Evolutionary conservation across 2,329 filamentous ascomycete genomes (phyloP).

Genomic region (Xylaria sp.): DNA sequence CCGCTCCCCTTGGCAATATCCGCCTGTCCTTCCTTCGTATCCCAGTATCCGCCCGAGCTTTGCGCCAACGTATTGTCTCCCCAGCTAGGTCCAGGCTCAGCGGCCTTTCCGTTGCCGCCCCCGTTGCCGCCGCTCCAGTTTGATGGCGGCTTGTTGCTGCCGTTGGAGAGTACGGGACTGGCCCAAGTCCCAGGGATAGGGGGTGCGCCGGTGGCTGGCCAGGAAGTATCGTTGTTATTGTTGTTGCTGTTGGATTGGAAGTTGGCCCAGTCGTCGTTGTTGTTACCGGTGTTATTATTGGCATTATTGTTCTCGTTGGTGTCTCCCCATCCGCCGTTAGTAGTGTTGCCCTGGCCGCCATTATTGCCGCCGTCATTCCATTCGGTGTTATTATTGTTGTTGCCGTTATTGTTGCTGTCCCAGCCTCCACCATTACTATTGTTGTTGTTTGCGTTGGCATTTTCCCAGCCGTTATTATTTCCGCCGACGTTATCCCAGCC

Average conservation of each 20-base stretch:
- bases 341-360: background rate
- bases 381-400: slow-evolving; percentile 12
- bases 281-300: slow-evolving; percentile 14
- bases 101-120: slow-evolving; percentile 2
- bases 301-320: slow-evolving; percentile 15
- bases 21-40: slow-evolving; percentile 31
- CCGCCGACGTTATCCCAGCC: slow-evolving; percentile 19
- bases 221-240: slow-evolving; percentile 4
- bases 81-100: slow-evolving; percentile 33
- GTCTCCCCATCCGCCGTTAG: background rate
- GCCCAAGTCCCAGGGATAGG: slow-evolving; percentile 35
- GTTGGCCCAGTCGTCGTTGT: background rate
- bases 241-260: background rate
- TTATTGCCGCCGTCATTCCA: slow-evolving; percentile 13
- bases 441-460: slow-evolving; percentile 12
- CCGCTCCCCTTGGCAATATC: slow-evolving; percentile 19
- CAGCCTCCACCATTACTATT: slow-evolving; percentile 8
- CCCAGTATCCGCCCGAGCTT: slow-evolving; percentile 44
- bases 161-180: slow-evolving; percentile 27
- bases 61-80: slow-evolving; percentile 41
- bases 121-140: slow-evolving; percentile 31
- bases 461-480: slow-evolving; percentile 2
- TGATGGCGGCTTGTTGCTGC: slow-evolving; percentile 26
- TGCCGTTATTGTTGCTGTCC: slow-evolving; percentile 5
- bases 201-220: background rate